phyloP scores from a whole-genome alignment of 345 rosid genomes.

The Viola odorata region DNA sequence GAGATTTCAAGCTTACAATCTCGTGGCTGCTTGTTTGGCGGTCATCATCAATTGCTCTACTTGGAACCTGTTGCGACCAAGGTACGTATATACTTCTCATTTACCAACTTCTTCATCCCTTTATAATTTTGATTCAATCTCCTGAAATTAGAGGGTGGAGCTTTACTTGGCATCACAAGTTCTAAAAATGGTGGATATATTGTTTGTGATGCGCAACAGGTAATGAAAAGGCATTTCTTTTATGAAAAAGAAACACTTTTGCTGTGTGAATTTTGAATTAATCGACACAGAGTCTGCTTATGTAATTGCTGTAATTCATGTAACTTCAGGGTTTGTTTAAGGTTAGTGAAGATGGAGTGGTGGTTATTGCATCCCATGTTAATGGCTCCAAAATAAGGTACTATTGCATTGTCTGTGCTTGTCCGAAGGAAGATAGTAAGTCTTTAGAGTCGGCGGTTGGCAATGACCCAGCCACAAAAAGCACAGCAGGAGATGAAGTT shows the following conservation, averaged over 20 bases:
- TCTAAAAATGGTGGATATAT: conserved; percentile 30
- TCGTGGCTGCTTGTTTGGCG: not conserved
- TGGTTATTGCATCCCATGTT: not conserved
- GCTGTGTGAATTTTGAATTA: too few relatives aligned
- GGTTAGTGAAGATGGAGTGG: conserved; percentile 2
- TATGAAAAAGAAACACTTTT: too few relatives aligned
- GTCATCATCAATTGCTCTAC: not conserved
- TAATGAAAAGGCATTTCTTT: not conserved
- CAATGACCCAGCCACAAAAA: not conserved
- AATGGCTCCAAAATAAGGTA: not conserved
- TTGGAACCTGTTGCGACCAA: not conserved
- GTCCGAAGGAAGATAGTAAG: not conserved
- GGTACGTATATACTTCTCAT: not conserved
- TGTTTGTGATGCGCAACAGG: conserved; percentile 37
- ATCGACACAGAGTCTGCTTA: not conserved
- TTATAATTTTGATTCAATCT: not conserved
- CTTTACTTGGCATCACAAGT: conserved; percentile 38
- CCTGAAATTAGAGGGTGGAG: conserved; percentile 18
- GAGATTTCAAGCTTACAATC: not conserved
- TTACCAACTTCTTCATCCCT: not conserved
- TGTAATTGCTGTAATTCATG: not conserved
- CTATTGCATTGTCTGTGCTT: not conserved
- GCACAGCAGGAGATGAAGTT: not conserved
- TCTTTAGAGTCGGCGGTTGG: not conserved
- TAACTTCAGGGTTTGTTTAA: conserved; percentile 42